Base-by-base conservation (phyloP, 441 rosid genomes). In the Rhodomyrtus psidioides region DNA sequence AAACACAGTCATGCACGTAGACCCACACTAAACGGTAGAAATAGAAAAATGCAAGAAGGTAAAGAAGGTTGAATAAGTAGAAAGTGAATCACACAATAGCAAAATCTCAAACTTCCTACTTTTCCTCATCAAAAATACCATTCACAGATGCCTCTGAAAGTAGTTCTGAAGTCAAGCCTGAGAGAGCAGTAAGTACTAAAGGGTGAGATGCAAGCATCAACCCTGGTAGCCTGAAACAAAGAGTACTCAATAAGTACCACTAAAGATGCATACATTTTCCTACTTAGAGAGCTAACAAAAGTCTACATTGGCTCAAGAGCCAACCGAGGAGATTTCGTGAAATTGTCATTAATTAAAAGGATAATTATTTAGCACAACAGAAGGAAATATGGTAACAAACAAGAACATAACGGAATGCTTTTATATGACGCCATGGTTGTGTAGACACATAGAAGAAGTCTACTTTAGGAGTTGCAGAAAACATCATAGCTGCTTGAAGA, bases 61-160 rank as follows among this genome's bases (percentile, higher is more conserved):
- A 39, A 21, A 70, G 46, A 70, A 34, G 44, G 49, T 13, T 70
- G n/a, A 21, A 70, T 19, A 70, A 70, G n/a, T 21, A 70, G 12
- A 65, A 65, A 39, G 79, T 21, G 42, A 39, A 34, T 70, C 49
- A 46, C 79, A 34, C 12, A 70, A 8, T 53, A 82, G 81, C 27
- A 87, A 70, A 70, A 39, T 70, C 79, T 70, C n/a, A 39, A 34
- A 6, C 28, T 57, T 57, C 28, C 28, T 2, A 85, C 76, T 84
- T 53, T 81, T 85, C 86, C 85, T 34, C 81, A 81, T 54, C 70
- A 88, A 70, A 70, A 83, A 91, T 97, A 97, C 99, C 99, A 91
- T 96, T 97, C 53, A 98, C 99, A 89, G 99, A 93, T 70, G 99
- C 99, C 94, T 96, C 99, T 15, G 99, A 96, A 76, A 95, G 96